These are phyloP conservation scores for Ceratobasidium sp. DNA, from an alignment of 1,284 basidiomycete genomes.

Conservation along the genomic window DNA sequence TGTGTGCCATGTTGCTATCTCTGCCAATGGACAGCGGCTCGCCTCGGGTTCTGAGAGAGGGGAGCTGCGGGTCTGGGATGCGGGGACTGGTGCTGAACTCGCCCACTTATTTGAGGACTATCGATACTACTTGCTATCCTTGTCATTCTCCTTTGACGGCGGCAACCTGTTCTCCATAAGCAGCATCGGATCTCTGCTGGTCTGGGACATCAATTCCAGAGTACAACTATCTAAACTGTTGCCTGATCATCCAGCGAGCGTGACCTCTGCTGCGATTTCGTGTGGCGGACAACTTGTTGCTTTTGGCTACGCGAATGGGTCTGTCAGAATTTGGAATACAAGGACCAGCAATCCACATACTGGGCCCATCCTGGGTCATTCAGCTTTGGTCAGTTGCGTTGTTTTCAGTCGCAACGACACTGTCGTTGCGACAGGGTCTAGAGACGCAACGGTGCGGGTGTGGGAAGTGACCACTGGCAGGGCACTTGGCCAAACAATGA, in stretches of 20 bases:
- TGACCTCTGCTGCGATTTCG: slow-evolving; percentile 18
- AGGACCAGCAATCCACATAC: not conserved
- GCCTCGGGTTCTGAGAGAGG: not conserved
- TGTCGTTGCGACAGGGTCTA: slow-evolving; percentile 15
- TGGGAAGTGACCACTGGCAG: not conserved
- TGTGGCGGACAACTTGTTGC: slow-evolving; percentile 28
- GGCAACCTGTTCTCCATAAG: too few species aligned
- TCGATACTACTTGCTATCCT: too few species aligned
- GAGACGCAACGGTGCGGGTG: slow-evolving; percentile 23
- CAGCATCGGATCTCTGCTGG: too few species aligned
- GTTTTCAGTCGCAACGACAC: slow-evolving; percentile 18
- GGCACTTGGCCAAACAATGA: not conserved
- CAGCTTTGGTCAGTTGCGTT: slow-evolving; percentile 32
- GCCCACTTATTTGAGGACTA: too few species aligned
- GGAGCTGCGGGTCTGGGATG: slow-evolving; percentile 22
- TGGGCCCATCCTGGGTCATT: not conserved
- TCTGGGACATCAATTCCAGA: too few species aligned
- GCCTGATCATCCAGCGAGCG: not conserved
- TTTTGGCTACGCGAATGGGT: slow-evolving; percentile 6
- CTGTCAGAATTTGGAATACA: slow-evolving; percentile 36
- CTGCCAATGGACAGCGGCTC: slow-evolving; percentile 6
- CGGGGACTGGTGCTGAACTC: not conserved
- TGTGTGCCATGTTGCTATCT: not conserved
- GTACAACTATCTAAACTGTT: too few species aligned
- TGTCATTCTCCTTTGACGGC: too few species aligned